A percentile compares a stretch with the other conserved stretches of the same genome.
Conservation (phyloP, 1,284 basidiomycete genomes). For the Apiotrichum gamsii region DNA sequence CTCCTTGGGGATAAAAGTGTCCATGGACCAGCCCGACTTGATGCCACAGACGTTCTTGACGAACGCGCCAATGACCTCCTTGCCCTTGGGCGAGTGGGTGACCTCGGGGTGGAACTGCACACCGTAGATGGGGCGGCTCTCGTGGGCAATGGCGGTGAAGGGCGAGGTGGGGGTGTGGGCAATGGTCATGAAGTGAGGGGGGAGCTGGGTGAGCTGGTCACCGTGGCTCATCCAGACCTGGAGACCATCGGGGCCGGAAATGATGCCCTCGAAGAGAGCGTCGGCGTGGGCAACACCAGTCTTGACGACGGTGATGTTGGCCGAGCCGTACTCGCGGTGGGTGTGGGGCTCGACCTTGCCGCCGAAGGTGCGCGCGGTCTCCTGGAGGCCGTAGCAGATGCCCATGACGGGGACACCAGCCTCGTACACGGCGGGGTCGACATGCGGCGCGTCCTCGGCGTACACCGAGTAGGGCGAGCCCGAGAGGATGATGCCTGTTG, state of each 20-base stretch:
- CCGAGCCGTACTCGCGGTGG: conserved; percentile 92
- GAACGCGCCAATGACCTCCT: conserved; percentile 84
- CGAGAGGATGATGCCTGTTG: conserved; percentile 86
- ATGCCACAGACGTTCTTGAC: conserved; percentile 80
- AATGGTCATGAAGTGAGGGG: conserved; percentile 79
- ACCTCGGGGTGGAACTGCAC: conserved; percentile 99
- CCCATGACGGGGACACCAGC: conserved; percentile 88
- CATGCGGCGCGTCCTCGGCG: conserved; percentile 84
- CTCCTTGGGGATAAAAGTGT: conserved; percentile 94
- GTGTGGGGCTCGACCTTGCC: conserved; percentile 84
- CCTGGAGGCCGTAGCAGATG: conserved; percentile 97
- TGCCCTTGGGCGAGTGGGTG: conserved; percentile 85
- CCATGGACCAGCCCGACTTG: conserved; percentile 90
- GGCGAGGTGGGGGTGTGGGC: conserved; percentile 84
- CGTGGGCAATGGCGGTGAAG: conserved; percentile 88
- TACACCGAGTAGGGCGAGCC: conserved; percentile 99
- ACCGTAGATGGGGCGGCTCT: conserved; percentile 83
- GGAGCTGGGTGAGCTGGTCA: conserved; percentile 80
- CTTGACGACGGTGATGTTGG: conserved; percentile 69
- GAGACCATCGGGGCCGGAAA: conserved; percentile 57
- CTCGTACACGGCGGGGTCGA: conserved; percentile 90
- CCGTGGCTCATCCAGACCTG: conserved; percentile 99
- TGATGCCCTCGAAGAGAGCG: conserved; percentile 76
- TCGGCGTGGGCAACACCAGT: conserved; percentile 61
- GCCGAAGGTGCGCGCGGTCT: conserved; percentile 85